Evolutionary conservation across 805 yeast genomes (phyloP).

Genomic region (Saccharomyces eubayanus): DNA sequence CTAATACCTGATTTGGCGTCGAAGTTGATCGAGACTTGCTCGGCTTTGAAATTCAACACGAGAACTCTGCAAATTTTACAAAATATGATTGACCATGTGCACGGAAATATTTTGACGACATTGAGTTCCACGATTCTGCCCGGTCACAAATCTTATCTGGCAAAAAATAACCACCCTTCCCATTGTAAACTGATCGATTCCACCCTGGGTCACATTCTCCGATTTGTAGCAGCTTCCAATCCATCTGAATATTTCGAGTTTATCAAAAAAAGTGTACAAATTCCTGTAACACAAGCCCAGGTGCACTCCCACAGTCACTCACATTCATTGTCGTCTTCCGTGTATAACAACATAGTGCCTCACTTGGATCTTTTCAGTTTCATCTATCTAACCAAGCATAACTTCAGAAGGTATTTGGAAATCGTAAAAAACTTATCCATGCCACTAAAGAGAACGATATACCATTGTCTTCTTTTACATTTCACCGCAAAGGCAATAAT

Average conservation of each 20-base stretch:
- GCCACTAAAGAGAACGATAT: slow-evolving; percentile 36
- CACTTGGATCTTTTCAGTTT: slow-evolving; percentile 40
- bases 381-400: slow-evolving; percentile 34
- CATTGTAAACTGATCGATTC: slow-evolving; percentile 13
- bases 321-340: neutral
- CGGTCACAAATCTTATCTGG: slow-evolving; percentile 12
- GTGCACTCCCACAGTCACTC: neutral
- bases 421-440: slow-evolving; percentile 33
- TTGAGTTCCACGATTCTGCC: slow-evolving; percentile 13
- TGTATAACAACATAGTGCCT: slow-evolving; percentile 7
- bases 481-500: slow-evolving; percentile 40
- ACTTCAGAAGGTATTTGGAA: slow-evolving; percentile 33
- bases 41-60: slow-evolving; percentile 29
- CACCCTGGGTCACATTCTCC: slow-evolving; percentile 29
- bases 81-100: slow-evolving; percentile 19
- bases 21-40: slow-evolving; percentile 24
- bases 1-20: slow-evolving; percentile 23
- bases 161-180: slow-evolving; percentile 7
- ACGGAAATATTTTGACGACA: slow-evolving; percentile 5
- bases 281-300: slow-evolving; percentile 4
- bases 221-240: slow-evolving; percentile 45
- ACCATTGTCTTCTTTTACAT: slow-evolving; percentile 38
- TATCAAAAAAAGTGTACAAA: slow-evolving; percentile 7
- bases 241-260: slow-evolving; percentile 36
- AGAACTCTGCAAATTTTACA: slow-evolving; percentile 28